A percentile compares a stretch with the other conserved stretches of the same genome.
These are phyloP conservation scores for Pseudogymnoascus sp. DNA, from an alignment of 2,329 filamentous ascomycete genomes.

Conservation along the genomic window DNA sequence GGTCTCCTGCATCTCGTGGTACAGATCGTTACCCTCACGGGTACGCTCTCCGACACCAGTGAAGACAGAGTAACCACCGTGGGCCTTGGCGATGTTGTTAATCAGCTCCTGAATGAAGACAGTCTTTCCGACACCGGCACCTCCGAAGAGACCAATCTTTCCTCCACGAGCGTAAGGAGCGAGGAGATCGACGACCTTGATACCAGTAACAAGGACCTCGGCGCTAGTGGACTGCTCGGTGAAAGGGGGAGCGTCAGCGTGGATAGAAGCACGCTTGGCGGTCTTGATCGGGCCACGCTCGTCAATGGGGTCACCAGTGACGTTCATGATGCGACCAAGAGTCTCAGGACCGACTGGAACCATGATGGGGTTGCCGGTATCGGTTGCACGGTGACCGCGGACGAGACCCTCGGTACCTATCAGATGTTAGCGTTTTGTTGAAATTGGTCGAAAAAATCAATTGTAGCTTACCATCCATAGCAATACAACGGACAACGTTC, in stretches of 20 bases:
- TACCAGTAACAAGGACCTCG: conserved; percentile 96
- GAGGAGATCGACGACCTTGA: conserved; percentile 99
- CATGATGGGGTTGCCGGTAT: conserved; percentile 92
- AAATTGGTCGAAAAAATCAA: conserved; percentile 9
- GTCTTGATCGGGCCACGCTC: conserved; percentile 97
- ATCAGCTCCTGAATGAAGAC: conserved; percentile 99
- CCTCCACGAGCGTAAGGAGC: conserved; percentile 99
- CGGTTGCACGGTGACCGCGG: conserved; percentile 74
- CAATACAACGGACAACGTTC: conserved; percentile 99
- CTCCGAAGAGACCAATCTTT: conserved; percentile 99
- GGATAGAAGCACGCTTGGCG: conserved; percentile 79
- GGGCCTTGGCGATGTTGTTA: conserved; percentile 99
- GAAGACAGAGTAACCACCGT: conserved; percentile 99
- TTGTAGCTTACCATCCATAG: conserved; percentile 83
- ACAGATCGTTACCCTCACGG: conserved; percentile 99
- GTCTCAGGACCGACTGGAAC: conserved; percentile 90
- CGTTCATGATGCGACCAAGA: conserved; percentile 99
- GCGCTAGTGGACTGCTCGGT: conserved; percentile 91
- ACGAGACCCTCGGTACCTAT: conserved; percentile 98
- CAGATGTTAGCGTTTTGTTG: conserved; percentile 11
- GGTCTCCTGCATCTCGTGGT: conserved; percentile 99
- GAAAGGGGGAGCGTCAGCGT: conserved; percentile 89
- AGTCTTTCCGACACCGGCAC: conserved; percentile 99
- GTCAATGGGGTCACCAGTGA: conserved; percentile 99
- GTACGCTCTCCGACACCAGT: conserved; percentile 99